phyloP scores from a whole-genome alignment of 768 basidiomycete species.

The Xerocomellus chrysenteron region DNA sequence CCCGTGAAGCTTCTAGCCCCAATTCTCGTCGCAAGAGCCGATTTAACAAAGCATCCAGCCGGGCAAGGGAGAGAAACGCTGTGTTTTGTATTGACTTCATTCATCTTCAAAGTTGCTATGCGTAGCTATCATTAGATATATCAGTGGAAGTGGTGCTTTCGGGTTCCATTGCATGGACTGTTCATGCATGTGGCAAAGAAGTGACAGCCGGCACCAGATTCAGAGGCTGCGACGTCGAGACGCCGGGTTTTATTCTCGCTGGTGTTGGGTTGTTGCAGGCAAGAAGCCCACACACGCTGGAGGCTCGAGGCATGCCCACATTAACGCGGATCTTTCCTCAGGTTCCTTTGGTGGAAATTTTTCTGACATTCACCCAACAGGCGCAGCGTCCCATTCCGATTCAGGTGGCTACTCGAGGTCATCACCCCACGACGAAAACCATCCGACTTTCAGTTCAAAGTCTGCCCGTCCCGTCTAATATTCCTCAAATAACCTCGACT shows the following conservation, averaged over 20 bases:
- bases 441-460: not conserved
- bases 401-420: not conserved
- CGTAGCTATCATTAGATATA: too few relatives aligned
- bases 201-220: not conserved
- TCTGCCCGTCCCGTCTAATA: not conserved
- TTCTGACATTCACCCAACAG: not conserved
- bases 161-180: not conserved
- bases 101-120: not conserved
- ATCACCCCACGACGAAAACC: not conserved
- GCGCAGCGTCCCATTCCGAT: not conserved
- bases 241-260: not conserved
- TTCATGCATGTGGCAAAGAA: not conserved
- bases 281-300: not conserved
- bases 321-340: not conserved
- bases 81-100: not conserved
- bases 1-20: not conserved
- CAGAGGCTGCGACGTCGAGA: not conserved
- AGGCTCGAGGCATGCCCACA: constrained; percentile 5
- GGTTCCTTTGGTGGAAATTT: not conserved
- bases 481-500: constrained; percentile 8
- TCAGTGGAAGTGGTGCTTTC: not conserved
- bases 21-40: not conserved
- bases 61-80: not conserved
- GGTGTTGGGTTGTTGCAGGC: too few relatives aligned
- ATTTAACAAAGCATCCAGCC: too few relatives aligned